Conservation (phyloP, 1,139 yeast genomes). For the Suhomyces ambrosiae region DNA sequence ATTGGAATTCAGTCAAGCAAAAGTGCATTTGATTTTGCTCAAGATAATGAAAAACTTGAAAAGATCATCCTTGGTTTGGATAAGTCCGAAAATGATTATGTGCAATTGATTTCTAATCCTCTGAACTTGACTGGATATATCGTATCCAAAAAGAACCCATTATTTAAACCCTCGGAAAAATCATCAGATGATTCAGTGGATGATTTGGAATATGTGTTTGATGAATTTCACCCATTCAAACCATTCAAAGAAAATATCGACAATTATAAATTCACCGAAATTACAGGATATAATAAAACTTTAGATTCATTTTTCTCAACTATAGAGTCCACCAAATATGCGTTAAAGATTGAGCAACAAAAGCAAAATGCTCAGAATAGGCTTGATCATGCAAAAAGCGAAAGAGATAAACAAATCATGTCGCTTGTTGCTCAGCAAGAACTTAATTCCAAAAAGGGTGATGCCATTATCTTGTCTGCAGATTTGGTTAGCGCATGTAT, state of each 20-base stretch:
- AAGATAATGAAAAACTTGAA: conserved; percentile 21
- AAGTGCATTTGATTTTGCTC: conserved; percentile 40
- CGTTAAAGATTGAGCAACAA: conserved; percentile 72
- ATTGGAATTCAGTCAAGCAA: conserved; percentile 49
- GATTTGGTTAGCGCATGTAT: conserved; percentile 74
- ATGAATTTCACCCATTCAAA: conserved; percentile 83
- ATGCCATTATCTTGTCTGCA: conserved; percentile 69
- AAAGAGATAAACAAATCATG: conserved; percentile 71
- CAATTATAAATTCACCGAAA: conserved; percentile 34
- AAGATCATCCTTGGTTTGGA: conserved; percentile 48
- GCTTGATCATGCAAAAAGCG: conserved; percentile 71
- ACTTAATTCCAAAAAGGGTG: conserved; percentile 68
- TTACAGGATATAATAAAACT: conserved; percentile 74
- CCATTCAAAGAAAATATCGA: conserved; percentile 51
- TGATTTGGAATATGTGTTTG: conserved; percentile 58
- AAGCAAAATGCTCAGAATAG: conserved; percentile 74
- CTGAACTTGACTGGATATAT: conserved; percentile 58
- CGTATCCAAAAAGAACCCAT: conserved; percentile 60
- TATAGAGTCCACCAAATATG: conserved; percentile 77
- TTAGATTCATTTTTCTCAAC: conserved; percentile 85
- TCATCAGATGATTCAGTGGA: conserved; percentile 23
- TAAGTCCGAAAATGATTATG: conserved; percentile 48
- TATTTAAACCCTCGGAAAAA: conserved; percentile 37
- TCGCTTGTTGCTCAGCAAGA: conserved; percentile 67
- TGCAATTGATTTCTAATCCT: conserved; percentile 23